Conservation (phyloP, 768 basidiomycete species). For the Pulveroboletus frians region DNA sequence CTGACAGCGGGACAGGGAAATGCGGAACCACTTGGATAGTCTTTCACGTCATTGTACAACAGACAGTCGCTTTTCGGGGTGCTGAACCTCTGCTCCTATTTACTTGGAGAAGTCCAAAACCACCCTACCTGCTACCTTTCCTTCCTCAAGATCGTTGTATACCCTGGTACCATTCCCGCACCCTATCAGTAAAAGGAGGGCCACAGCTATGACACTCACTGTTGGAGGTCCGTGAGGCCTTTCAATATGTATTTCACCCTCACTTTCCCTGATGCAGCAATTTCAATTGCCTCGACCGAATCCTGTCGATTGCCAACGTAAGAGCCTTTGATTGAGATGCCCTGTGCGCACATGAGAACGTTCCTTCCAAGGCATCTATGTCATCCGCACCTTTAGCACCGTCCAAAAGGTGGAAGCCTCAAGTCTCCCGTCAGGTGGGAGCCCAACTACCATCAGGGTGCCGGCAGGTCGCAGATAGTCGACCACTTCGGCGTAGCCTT, state of each 20-base stretch:
- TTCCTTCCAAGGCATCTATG: not conserved
- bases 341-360: conserved; percentile 16
- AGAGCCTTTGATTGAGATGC: conserved; percentile 28
- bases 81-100: not conserved
- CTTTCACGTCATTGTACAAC: too few relatives aligned
- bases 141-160: conserved; percentile 37
- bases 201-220: conserved; percentile 34
- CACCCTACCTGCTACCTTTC: conserved; percentile 40
- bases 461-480: conserved; percentile 74
- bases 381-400: conserved; percentile 46
- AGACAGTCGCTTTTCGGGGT: not conserved
- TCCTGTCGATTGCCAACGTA: conserved; percentile 77
- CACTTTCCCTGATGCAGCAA: conserved; percentile 68
- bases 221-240: conserved; percentile 46
- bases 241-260: conserved; percentile 49
- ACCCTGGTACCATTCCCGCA: conserved; percentile 20
- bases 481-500: conserved; percentile 51
- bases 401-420: conserved; percentile 68
- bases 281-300: conserved; percentile 71
- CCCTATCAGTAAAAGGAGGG: not conserved
- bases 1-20: too few relatives aligned
- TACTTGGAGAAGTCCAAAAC: conserved; percentile 34
- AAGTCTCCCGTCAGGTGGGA: conserved; percentile 57
- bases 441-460: conserved; percentile 72
- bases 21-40: too few relatives aligned